Evolutionary conservation across 331 rosid genomes (phyloP).

Genomic region (Rosa hybrid): DNA sequence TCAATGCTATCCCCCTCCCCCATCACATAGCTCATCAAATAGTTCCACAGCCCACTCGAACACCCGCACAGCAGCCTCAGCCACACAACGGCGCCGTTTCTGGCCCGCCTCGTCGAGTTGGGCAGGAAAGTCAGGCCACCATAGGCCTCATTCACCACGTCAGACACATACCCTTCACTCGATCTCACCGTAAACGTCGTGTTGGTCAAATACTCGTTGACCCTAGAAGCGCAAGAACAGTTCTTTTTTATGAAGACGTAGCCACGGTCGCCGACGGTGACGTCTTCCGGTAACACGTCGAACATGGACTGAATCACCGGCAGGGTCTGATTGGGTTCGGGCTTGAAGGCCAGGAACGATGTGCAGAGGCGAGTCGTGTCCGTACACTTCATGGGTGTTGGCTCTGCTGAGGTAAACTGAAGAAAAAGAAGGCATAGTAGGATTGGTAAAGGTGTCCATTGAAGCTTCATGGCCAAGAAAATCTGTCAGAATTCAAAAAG

Average conservation of each 20-base stretch:
- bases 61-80: slow-evolving; percentile 90
- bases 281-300: slow-evolving; percentile 75
- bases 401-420: slow-evolving; percentile 33
- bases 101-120: slow-evolving; percentile 61
- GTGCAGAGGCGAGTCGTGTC: slow-evolving; percentile 80
- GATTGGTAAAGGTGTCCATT: slow-evolving; percentile 20
- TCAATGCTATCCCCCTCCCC: slow-evolving; percentile 80
- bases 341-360: slow-evolving; percentile 83
- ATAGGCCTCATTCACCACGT: slow-evolving; percentile 69
- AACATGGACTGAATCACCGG: slow-evolving; percentile 79
- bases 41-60: slow-evolving; percentile 90
- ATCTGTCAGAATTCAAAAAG: neutral
- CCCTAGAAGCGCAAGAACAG: slow-evolving; percentile 73
- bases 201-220: slow-evolving; percentile 60
- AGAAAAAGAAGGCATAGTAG: slow-evolving; percentile 38
- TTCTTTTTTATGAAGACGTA: slow-evolving; percentile 74
- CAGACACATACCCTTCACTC: slow-evolving; percentile 58
- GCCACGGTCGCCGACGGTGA: slow-evolving; percentile 63
- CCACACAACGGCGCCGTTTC: slow-evolving; percentile 73
- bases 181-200: slow-evolving; percentile 86
- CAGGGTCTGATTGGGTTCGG: slow-evolving; percentile 54
- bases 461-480: slow-evolving; percentile 32
- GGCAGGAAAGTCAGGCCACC: slow-evolving; percentile 71
- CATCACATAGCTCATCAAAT: slow-evolving; percentile 87
- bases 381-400: slow-evolving; percentile 74